Evolutionary conservation across 2,329 filamentous ascomycete genomes (phyloP).

Genomic region (Curvularia sp.): DNA sequence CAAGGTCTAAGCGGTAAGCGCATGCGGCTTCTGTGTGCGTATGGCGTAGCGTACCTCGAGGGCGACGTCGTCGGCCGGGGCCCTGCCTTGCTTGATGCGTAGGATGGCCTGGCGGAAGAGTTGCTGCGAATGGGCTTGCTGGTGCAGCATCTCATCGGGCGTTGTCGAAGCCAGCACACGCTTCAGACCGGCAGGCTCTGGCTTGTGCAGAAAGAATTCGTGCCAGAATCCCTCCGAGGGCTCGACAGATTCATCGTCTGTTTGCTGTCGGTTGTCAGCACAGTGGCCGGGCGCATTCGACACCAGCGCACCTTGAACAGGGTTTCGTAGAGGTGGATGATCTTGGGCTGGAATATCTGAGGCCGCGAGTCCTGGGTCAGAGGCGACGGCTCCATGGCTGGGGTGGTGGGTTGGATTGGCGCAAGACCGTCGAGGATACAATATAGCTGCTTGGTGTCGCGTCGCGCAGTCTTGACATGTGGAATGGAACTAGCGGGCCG

Average conservation of each 20-base stretch:
- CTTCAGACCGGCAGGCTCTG: slow-evolving; percentile 74
- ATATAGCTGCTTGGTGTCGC: background rate
- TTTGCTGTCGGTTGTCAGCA: slow-evolving; percentile 49
- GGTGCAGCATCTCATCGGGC: slow-evolving; percentile 76
- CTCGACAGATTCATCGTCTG: slow-evolving; percentile 66
- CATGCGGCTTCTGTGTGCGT: slow-evolving; percentile 25
- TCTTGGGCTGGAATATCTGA: slow-evolving; percentile 91
- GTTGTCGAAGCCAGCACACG: slow-evolving; percentile 72
- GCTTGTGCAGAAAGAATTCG: slow-evolving; percentile 90
- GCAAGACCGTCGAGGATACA: background rate
- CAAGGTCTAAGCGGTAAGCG: slow-evolving; percentile 73
- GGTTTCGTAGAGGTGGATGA: slow-evolving; percentile 85
- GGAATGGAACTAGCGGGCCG: slow-evolving; percentile 11
- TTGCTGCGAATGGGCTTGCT: slow-evolving; percentile 77
- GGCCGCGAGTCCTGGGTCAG: slow-evolving; percentile 91
- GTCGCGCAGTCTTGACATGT: slow-evolving; percentile 8
- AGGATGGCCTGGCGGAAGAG: slow-evolving; percentile 77
- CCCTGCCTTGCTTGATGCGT: slow-evolving; percentile 67
- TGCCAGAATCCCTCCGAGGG: slow-evolving; percentile 92
- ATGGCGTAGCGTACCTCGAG: slow-evolving; percentile 72
- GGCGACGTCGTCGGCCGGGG: slow-evolving; percentile 75
- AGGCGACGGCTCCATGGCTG: slow-evolving; percentile 82
- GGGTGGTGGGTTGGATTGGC: background rate
- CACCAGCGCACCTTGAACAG: slow-evolving; percentile 67
- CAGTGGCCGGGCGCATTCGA: slow-evolving; percentile 8